A percentile compares a stretch with the other conserved stretches of the same genome.
Conservation (phyloP, 352 stramenopile species). For the Globisporangium polare region DNA sequence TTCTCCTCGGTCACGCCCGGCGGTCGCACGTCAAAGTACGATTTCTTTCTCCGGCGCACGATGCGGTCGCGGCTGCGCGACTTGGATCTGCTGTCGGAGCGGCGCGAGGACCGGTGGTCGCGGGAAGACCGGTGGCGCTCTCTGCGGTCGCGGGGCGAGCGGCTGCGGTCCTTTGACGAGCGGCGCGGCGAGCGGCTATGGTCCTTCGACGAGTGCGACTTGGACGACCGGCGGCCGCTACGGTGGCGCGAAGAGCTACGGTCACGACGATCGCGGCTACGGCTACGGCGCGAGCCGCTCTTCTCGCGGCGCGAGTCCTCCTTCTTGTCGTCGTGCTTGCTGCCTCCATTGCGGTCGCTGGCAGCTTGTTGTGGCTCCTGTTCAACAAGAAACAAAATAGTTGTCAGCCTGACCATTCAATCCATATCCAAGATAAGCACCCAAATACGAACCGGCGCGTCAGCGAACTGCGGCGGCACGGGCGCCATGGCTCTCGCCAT, state of each 20-base stretch:
- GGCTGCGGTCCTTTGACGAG: conserved; percentile 10
- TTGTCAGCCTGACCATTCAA: not conserved
- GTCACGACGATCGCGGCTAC: not conserved
- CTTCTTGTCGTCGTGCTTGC: conserved; percentile 4
- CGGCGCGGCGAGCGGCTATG: not conserved
- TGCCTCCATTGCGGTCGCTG: conserved; percentile 10
- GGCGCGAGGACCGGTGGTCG: conserved; percentile 33
- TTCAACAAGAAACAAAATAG: too few species aligned
- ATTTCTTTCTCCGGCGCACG: conserved; percentile 63
- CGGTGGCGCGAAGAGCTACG: conserved; percentile 12
- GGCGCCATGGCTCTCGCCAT: not conserved
- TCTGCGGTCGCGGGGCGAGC: conserved; percentile 18
- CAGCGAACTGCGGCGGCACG: conserved; percentile 47
- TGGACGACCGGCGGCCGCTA: conserved; percentile 28
- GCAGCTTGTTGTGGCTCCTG: not conserved
- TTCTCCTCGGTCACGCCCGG: conserved; percentile 82
- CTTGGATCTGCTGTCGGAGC: conserved; percentile 32
- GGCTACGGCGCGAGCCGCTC: conserved; percentile 1
- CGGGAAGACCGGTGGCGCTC: conserved; percentile 3
- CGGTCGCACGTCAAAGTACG: conserved; percentile 80
- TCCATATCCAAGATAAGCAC: not conserved
- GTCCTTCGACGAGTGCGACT: conserved; percentile 23
- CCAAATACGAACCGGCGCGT: conserved; percentile 56
- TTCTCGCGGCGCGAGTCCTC: conserved; percentile 14
- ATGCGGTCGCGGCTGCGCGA: conserved; percentile 38